Evolutionary conservation across 352 stramenopile species (phyloP).

Genomic region (Pythium sp.): DNA sequence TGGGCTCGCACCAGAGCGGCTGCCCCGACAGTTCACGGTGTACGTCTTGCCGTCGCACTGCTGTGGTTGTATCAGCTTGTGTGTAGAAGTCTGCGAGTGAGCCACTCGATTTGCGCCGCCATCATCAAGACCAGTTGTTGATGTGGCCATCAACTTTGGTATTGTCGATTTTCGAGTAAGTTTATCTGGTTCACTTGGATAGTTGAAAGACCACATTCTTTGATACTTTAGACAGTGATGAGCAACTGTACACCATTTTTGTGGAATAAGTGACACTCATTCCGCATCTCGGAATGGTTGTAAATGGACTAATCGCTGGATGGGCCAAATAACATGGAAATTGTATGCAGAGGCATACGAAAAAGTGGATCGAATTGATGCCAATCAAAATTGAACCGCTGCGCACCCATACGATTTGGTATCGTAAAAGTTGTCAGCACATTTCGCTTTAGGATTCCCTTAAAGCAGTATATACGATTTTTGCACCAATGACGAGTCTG

Average conservation of each 20-base stretch:
- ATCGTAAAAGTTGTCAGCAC: neutral
- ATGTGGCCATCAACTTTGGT: neutral
- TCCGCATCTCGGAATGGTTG: neutral
- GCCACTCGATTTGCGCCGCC: neutral
- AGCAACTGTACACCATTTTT: neutral
- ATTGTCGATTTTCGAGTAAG: neutral
- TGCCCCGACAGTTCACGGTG: too few species aligned
- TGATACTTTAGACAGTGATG: neutral
- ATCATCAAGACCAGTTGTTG: neutral
- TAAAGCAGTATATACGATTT: neutral
- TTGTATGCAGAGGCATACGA: neutral
- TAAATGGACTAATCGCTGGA: neutral
- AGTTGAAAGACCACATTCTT: neutral
- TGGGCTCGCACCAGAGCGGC: too few species aligned
- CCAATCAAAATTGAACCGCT: neutral
- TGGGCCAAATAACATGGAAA: neutral
- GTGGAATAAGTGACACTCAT: neutral
- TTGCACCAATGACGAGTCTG: too few species aligned
- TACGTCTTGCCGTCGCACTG: too few species aligned
- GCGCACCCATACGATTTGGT: neutral
- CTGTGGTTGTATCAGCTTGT: neutral
- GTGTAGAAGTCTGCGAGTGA: neutral
- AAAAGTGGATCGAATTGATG: neutral
- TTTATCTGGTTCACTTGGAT: neutral
- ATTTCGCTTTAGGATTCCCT: neutral